Evolutionary conservation across 495 filamentous ascomycete genomes (phyloP).

Genomic region (Ramalina peruviana): DNA sequence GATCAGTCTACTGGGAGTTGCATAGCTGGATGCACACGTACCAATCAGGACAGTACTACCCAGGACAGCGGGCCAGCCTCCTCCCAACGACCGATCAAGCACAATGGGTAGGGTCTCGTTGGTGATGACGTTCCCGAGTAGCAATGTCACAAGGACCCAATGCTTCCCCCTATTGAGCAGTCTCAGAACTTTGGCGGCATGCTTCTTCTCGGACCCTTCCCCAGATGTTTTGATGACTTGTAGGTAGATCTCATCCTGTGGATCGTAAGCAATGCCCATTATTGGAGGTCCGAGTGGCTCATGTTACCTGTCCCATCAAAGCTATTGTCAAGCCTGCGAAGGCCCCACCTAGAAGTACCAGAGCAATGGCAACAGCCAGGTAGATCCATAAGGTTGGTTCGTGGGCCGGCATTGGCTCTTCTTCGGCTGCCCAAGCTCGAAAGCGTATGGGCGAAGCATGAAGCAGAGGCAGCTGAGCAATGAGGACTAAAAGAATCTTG

Average conservation of each 20-base stretch:
- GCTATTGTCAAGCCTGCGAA: conserved; percentile 96
- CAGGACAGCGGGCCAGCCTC: conserved; percentile 86
- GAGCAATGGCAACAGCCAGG: conserved; percentile 48
- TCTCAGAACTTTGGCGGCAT: conserved; percentile 67
- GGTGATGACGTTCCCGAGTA: conserved; percentile 93
- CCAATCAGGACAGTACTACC: conserved; percentile 87
- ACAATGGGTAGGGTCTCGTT: conserved; percentile 96
- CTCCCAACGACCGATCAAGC: conserved; percentile 82
- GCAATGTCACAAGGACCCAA: conserved; percentile 94
- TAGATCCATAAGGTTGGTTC: conserved; percentile 58
- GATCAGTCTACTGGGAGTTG: neutral
- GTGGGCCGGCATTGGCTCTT: conserved; percentile 27
- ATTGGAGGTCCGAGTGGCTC: neutral
- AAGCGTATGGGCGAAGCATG: conserved; percentile 25
- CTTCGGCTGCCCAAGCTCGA: conserved; percentile 11
- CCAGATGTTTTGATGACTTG: conserved; percentile 85
- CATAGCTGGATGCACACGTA: conserved; percentile 27
- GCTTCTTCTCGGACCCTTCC: conserved; percentile 63
- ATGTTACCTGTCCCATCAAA: conserved; percentile 40
- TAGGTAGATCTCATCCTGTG: conserved; percentile 86
- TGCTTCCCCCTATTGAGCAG: conserved; percentile 84
- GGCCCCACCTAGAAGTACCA: conserved; percentile 81
- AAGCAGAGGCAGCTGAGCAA: conserved; percentile 31
- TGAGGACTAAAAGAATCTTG: conserved; percentile 27
- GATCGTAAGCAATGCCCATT: neutral